Conservation (phyloP, 257 asterid genomes). For the Solanum virginianum region DNA sequence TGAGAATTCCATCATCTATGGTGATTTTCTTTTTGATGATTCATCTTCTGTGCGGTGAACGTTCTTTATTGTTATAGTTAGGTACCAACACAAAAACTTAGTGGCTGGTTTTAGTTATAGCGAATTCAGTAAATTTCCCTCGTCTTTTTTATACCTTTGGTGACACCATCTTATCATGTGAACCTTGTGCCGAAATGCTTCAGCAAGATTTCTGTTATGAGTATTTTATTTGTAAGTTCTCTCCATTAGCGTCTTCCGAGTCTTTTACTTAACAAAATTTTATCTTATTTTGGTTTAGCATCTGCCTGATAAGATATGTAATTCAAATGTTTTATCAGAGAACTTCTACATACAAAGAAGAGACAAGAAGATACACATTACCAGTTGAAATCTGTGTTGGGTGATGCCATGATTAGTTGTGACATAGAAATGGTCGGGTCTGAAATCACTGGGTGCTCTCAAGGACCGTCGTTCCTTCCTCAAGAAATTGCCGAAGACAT, state of each 20-base stretch:
- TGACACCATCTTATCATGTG: background rate
- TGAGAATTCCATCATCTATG: background rate
- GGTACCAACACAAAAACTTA: background rate
- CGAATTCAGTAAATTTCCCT: background rate
- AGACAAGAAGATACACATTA: conserved; percentile 53
- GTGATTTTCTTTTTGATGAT: no score
- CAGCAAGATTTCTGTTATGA: background rate
- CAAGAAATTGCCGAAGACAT: conserved; percentile 44
- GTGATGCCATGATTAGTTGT: conserved; percentile 46
- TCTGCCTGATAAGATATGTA: background rate
- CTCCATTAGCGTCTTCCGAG: background rate
- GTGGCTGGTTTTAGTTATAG: background rate
- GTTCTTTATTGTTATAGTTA: background rate
- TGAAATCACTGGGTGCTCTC: conserved; percentile 54
- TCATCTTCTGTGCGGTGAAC: background rate
- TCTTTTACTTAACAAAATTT: background rate
- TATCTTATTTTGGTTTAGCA: background rate
- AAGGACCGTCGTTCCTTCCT: conserved; percentile 54
- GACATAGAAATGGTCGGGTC: conserved; percentile 66
- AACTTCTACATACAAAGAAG: conserved; percentile 49
- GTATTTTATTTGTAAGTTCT: background rate
- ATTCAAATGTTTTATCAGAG: conserved; percentile 30
- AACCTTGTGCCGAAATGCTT: background rate
- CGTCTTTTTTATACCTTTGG: background rate
- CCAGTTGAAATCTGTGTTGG: conserved; percentile 44